phyloP scores from a whole-genome alignment of 2,329 filamentous ascomycete genomes.

The Cladosporium sp. region DNA sequence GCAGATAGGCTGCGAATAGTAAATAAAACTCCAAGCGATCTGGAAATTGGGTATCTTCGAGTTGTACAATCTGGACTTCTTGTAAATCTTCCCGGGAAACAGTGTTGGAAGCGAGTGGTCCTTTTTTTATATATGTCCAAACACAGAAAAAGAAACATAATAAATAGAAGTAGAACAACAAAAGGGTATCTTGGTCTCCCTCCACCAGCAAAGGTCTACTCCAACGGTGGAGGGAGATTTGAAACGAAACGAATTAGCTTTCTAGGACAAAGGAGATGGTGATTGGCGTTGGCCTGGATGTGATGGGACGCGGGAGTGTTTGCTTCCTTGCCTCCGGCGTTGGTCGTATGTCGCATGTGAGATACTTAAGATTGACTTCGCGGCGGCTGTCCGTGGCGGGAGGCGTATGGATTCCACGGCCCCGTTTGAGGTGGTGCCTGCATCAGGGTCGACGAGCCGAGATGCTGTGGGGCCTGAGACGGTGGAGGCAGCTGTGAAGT shows the following conservation, averaged over 20 bases:
- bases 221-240: neutral
- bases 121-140: neutral
- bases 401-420: slow-evolving; percentile 37
- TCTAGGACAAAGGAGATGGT: slow-evolving; percentile 15
- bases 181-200: slow-evolving; percentile 18
- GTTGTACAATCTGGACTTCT: neutral
- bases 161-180: neutral
- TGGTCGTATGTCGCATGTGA: neutral
- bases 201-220: neutral
- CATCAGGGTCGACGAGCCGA: slow-evolving; percentile 29
- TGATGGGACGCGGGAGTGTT: neutral
- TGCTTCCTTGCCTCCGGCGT: neutral
- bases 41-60: neutral
- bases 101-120: neutral
- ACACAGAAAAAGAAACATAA: neutral
- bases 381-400: slow-evolving; percentile 21
- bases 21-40: neutral
- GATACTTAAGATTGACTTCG: slow-evolving; percentile 9
- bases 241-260: slow-evolving; percentile 16
- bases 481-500: slow-evolving; percentile 18
- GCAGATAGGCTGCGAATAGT: neutral
- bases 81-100: neutral
- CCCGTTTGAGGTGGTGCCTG: slow-evolving; percentile 37
- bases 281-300: neutral
- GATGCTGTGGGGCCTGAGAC: slow-evolving; percentile 15